Conservation (phyloP, 768 basidiomycete species). For the Candolleomyces aberdarensis region DNA sequence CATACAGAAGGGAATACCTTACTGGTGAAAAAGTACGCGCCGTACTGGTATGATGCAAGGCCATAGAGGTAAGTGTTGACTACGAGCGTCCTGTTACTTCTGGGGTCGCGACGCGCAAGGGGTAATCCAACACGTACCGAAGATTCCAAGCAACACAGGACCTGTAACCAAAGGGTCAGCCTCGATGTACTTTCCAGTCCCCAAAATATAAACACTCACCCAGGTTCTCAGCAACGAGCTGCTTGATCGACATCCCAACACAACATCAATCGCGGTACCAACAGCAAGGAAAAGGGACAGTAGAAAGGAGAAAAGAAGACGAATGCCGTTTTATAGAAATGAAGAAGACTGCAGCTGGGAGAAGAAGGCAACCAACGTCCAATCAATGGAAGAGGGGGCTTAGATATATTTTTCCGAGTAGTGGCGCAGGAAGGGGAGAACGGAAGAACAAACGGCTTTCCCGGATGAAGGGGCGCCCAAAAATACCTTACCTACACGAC, state of each 20-base stretch:
- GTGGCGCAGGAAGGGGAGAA: background rate
- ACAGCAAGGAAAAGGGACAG: background rate
- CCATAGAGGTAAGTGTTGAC: conserved; percentile 30
- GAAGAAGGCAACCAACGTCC: background rate
- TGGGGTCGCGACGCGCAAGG: too few species aligned
- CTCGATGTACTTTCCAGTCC: background rate
- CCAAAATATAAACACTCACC: background rate
- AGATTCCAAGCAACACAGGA: conserved; percentile 28
- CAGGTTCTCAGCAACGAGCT: conserved; percentile 2
- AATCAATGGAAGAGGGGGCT: background rate
- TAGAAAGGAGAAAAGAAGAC: background rate
- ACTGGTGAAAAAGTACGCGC: conserved; percentile 28
- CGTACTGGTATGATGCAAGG: conserved; percentile 31
- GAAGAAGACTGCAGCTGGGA: background rate
- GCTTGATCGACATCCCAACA: background rate
- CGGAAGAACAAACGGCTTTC: background rate
- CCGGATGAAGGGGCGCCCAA: too few species aligned
- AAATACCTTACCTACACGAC: too few species aligned
- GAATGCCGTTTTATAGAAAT: background rate
- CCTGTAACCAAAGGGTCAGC: conserved; percentile 15
- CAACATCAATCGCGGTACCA: background rate
- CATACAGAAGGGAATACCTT: background rate
- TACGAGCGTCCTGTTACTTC: conserved; percentile 1
- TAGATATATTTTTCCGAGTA: background rate
- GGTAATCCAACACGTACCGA: conserved; percentile 13